These are phyloP conservation scores for Globisporangium cylindrosporum DNA, from an alignment of 352 stramenopile genomes.

Conservation along the genomic window DNA sequence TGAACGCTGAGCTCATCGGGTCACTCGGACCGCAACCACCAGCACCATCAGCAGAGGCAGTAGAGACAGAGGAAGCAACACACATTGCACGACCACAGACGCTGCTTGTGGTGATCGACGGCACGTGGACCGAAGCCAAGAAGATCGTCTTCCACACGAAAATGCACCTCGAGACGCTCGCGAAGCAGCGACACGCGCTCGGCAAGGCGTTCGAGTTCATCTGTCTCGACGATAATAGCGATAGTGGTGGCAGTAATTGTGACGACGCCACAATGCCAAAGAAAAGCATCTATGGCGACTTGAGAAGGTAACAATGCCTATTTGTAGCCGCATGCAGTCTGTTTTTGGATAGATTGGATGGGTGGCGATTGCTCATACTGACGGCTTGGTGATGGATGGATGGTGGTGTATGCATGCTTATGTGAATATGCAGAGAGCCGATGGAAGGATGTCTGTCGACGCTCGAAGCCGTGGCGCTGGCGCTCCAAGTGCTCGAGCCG, in stretches of 20 bases:
- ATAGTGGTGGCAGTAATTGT: background rate
- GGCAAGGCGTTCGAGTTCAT: slow-evolving; percentile 44
- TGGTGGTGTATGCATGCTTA: background rate
- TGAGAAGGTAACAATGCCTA: slow-evolving; percentile 30
- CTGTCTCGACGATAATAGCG: slow-evolving; percentile 28
- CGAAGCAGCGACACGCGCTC: slow-evolving; percentile 19
- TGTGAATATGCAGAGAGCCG: slow-evolving; percentile 39
- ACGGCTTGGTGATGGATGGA: background rate
- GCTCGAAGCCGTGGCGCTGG: slow-evolving; percentile 59
- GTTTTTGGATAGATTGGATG: background rate
- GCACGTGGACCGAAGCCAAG: slow-evolving; percentile 82
- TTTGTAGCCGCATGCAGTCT: background rate
- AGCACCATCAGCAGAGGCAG: background rate
- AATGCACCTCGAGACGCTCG: slow-evolving; percentile 35
- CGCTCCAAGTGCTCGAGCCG: slow-evolving; percentile 45
- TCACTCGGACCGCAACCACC: background rate
- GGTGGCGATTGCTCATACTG: background rate
- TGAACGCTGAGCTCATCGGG: slow-evolving; percentile 15
- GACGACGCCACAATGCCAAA: background rate
- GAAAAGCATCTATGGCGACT: slow-evolving; percentile 61
- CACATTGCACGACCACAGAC: background rate
- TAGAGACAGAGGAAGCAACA: background rate
- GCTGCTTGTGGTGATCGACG: slow-evolving; percentile 69
- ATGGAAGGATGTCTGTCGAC: slow-evolving; percentile 76
- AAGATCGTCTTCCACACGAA: slow-evolving; percentile 60